Percentiles rank a stretch among this genome's conserved stretches.
These are phyloP conservation scores for Stipa capillata DNA, from an alignment of 176 grass and related monocot species.

Conservation along the genomic window DNA sequence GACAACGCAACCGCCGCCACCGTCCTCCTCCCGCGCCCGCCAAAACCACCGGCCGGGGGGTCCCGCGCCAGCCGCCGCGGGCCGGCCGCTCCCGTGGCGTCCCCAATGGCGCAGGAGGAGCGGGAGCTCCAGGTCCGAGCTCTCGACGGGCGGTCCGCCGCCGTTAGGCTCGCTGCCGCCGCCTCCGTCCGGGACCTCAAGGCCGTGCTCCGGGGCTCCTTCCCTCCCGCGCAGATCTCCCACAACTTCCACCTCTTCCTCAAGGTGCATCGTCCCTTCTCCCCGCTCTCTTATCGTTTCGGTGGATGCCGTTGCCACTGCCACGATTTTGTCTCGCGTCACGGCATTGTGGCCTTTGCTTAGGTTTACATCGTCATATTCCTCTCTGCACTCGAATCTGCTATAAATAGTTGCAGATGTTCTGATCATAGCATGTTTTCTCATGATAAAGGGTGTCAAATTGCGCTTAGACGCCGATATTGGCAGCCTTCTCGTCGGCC, in stretches of 20 bases:
- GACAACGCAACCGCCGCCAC: background rate
- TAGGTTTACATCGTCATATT: background rate
- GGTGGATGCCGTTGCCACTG: background rate
- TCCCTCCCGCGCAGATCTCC: slow-evolving; percentile 54
- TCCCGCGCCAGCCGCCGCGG: background rate
- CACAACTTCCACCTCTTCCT: slow-evolving; percentile 79
- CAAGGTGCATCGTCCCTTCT: slow-evolving; percentile 35
- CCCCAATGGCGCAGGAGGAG: slow-evolving; percentile 9
- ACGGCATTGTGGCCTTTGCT: background rate
- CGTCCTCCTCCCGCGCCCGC: background rate
- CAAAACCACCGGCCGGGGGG: background rate
- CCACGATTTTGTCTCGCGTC: background rate
- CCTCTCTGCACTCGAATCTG: background rate
- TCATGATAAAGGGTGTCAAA: slow-evolving; percentile 53
- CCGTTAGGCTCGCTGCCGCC: slow-evolving; percentile 24
- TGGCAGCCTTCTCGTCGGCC: background rate
- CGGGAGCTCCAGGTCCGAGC: slow-evolving; percentile 61
- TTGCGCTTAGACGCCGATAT: slow-evolving; percentile 43
- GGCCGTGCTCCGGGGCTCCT: slow-evolving; percentile 51
- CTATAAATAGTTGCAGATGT: background rate
- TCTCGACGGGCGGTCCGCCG: slow-evolving; percentile 47
- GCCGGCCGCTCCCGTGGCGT: background rate
- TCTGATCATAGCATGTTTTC: background rate
- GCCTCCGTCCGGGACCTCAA: slow-evolving; percentile 70
- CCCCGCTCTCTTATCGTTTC: background rate